These are phyloP conservation scores for Hirsutella rhossiliensis DNA, from an alignment of 2,329 filamentous ascomycete genomes.

Conservation along the genomic window DNA sequence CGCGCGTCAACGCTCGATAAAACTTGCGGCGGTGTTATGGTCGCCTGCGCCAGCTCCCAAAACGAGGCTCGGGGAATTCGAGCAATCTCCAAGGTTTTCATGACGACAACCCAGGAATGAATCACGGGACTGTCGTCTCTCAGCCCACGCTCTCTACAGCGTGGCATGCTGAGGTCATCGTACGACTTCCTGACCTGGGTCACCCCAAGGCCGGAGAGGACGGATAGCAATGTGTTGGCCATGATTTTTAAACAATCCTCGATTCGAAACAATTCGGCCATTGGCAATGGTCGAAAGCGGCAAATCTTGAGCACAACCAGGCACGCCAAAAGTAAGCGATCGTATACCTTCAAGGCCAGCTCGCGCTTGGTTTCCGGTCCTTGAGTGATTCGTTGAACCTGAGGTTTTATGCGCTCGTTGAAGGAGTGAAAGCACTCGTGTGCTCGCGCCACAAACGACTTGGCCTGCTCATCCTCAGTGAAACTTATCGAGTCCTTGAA, in stretches of 20 bases:
- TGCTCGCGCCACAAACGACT: slow-evolving; percentile 30
- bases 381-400: slow-evolving; percentile 4
- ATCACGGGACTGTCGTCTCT: slow-evolving; percentile 29
- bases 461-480: slow-evolving; percentile 17
- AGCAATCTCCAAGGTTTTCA: slow-evolving; percentile 38
- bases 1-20: slow-evolving; percentile 28
- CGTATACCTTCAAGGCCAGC: slow-evolving; percentile 13
- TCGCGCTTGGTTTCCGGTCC: slow-evolving; percentile 1
- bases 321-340: slow-evolving; percentile 19
- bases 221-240: slow-evolving; percentile 22
- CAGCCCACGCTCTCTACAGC: slow-evolving; percentile 39
- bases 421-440: slow-evolving; percentile 31
- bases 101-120: slow-evolving; percentile 47
- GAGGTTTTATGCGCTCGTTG: slow-evolving; percentile 14
- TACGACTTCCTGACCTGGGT: slow-evolving; percentile 33
- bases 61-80: slow-evolving; percentile 41
- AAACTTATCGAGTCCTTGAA: slow-evolving; percentile 30
- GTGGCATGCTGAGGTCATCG: slow-evolving; percentile 29
- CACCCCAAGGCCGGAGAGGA: slow-evolving; percentile 30
- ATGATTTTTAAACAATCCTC: slow-evolving; percentile 36
- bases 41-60: slow-evolving; percentile 43
- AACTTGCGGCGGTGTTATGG: slow-evolving; percentile 23
- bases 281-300: slow-evolving; percentile 17
- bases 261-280: slow-evolving; percentile 26
- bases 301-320: slow-evolving; percentile 30